Conservation (phyloP, 805 yeast genomes). For the Candida sanyiensis region DNA sequence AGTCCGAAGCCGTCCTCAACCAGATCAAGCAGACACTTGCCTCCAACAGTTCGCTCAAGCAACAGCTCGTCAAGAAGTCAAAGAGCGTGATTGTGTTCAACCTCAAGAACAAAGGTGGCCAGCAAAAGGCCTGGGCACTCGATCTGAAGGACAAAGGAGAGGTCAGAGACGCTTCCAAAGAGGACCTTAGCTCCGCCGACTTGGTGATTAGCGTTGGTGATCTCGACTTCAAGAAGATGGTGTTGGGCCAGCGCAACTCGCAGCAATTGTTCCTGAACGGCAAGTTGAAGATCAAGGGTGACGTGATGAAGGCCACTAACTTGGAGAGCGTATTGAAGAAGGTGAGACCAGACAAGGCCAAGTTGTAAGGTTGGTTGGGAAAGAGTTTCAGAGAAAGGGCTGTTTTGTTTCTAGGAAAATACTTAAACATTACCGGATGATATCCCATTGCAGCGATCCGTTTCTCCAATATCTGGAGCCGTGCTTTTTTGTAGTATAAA, state of each 20-base stretch:
- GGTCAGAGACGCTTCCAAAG: constrained; percentile 34
- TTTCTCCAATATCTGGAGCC: too few relatives aligned
- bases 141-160: constrained; percentile 60
- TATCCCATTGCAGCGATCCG: too few relatives aligned
- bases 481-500: too few relatives aligned
- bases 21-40: constrained; percentile 19
- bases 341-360: constrained; percentile 39
- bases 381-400: too few relatives aligned
- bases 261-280: constrained; percentile 83
- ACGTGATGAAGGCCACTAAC: constrained; percentile 83
- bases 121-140: constrained; percentile 57
- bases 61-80: constrained; percentile 32
- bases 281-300: constrained; percentile 80
- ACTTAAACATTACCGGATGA: too few relatives aligned
- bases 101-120: constrained; percentile 50
- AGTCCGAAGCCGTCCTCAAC: constrained; percentile 22
- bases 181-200: constrained; percentile 47
- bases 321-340: constrained; percentile 63
- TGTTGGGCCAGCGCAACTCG: constrained; percentile 75
- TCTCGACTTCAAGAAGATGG: constrained; percentile 63
- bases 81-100: constrained; percentile 62
- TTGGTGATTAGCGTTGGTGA: constrained; percentile 62
- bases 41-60: constrained; percentile 14
- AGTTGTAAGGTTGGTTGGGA: constrained; percentile 28
- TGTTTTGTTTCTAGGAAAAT: too few relatives aligned